Base-by-base conservation (phyloP, 176 grass and related monocot genomes). In the Elaeis guineensis region DNA sequence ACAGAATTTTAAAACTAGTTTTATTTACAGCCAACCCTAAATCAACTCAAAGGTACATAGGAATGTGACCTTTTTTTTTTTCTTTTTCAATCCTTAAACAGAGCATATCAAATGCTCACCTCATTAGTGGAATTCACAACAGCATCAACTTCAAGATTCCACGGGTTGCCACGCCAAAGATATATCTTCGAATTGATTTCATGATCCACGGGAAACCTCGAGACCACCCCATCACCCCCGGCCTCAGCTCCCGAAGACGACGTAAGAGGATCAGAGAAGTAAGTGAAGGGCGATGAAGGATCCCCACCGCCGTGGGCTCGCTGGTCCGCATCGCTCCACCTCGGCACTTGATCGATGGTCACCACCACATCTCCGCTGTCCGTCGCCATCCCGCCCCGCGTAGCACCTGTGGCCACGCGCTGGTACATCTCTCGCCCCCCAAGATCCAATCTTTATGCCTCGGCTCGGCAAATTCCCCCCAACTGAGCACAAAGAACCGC, bases 41-140 rank as follows among this genome's bases (percentile, higher is more conserved):
- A 14, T 44, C 11, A 44, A 12, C 11, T 44, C 35, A 44, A 44
- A 44, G 5, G 35, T 44, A 44, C 9, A 12, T 44, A 14, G 35
- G 9, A 44, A 44, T 12, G 11, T 12, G 6, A 35, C 1, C 35
- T 6, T 3, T 14, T 44, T 44, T 12, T 30, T 6, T 3, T 14
- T 44, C 14, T 12, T 30, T 30, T 30, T 30, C 28, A 30, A 30
- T 30, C 28, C 5, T 6, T 30, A 30, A 30, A 6, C 8, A 44
- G 2, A 14, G 35, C 35, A 44, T 44, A 44, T 44, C 6, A 44
- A 44, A 44, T 12, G 26, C 55, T 60, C n/a, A 89, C 93, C 93
- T 98, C 88, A 70, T 98, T 98, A 21, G 87, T 98, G 59, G 87
- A 98, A 50, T 98, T 98, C 67, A 98, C 93, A n/a, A 98, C 88